Base-by-base conservation (phyloP, 1,284 basidiomycete species). In the Cryptococcus sp. region DNA sequence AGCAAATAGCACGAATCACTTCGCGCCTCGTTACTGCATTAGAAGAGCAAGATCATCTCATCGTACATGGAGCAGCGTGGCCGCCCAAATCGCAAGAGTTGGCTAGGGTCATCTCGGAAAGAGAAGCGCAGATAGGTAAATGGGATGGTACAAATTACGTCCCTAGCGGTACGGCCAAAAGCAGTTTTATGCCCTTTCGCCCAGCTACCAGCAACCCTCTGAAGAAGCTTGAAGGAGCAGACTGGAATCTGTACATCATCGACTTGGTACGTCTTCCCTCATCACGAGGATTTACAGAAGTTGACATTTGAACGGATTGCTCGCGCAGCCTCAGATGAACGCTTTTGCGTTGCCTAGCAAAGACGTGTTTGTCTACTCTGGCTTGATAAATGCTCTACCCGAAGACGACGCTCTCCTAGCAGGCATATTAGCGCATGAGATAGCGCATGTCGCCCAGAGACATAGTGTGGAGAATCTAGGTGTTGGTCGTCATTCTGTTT, bases 391-490 rank as follows among this genome's bases (percentile, higher is more conserved):
- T 34, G 65, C 80, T 3, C 55, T 77, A 7, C 75, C 75, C 1
- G 70, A 80, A 10, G 70, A 80, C 19, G 71, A 80, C 25, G 81
- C 80, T 4, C 67, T 83, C 43, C 66, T 82, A 15, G 79, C 81
- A 1, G 81, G 80, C 1, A 77, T 82, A 0, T 66, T 83, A 17
- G 77, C 77, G 0, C 81, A 82, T 55, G 81, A 82, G 63, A 78
- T 82, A 39, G 78, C 78, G 3, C 81, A 82, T 63, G 80, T 82
- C 0, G 71, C 76, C 0, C 79, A 82, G 58, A 63, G 82, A 20
- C 82, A 83, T 64, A 76, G 79, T 11, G 81, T 82, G 13, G 82
- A 83, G 66, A 82, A 81, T 61, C 59, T 79, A 8, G 79, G 79
- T 1, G 78, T 80, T 52, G 65, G 78, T 67, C 23, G 23, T 17